These are phyloP conservation scores for Crithidia mellificae DNA, from an alignment of 208 protist genomes.

Conservation along the genomic window DNA sequence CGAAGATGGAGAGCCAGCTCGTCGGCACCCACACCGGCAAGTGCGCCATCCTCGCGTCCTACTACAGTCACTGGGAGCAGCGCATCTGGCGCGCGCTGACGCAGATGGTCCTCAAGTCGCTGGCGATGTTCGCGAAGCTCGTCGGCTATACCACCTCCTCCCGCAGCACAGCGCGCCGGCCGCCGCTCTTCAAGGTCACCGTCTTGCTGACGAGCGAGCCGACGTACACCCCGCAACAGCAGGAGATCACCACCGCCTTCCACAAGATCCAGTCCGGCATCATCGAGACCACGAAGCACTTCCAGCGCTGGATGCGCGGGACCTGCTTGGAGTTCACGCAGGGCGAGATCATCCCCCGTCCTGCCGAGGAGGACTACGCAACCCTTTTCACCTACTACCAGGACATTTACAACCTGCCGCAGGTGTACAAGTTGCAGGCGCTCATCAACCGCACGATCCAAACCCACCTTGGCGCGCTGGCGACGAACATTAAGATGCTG, in stretches of 20 bases:
- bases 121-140: constrained; percentile 86
- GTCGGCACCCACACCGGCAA: constrained; percentile 93
- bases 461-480: constrained; percentile 89
- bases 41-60: constrained; percentile 84
- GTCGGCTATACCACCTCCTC: constrained; percentile 73
- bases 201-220: constrained; percentile 93
- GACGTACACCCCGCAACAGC: constrained; percentile 90
- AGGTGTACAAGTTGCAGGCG: constrained; percentile 90
- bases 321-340: constrained; percentile 96
- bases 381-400: constrained; percentile 95
- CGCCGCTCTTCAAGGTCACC: constrained; percentile 94
- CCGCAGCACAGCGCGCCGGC: constrained; percentile 34
- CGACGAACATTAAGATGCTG: constrained; percentile 93
- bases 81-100: constrained; percentile 94
- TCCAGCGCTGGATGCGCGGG: constrained; percentile 96
- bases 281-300: constrained; percentile 94
- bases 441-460: constrained; percentile 91
- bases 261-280: constrained; percentile 92
- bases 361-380: constrained; percentile 79
- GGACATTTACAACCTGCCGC: constrained; percentile 90
- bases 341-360: constrained; percentile 85
- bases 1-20: constrained; percentile 95
- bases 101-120: constrained; percentile 89
- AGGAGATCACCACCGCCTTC: constrained; percentile 92
- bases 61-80: constrained; percentile 97